phyloP scores from a whole-genome alignment of 805 yeast species.

The Metschnikowia continentalis region DNA sequence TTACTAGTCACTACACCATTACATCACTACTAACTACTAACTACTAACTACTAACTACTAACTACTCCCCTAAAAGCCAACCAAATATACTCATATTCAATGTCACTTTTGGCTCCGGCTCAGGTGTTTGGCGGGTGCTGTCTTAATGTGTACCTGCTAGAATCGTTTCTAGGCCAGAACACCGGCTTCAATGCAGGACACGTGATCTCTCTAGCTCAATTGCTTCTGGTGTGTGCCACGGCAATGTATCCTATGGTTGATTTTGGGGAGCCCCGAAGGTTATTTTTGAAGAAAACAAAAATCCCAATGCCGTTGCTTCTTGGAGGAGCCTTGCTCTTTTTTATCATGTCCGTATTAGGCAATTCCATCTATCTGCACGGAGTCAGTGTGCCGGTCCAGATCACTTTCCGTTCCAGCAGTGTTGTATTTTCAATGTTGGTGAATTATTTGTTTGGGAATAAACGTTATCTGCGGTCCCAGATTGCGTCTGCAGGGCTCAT shows the following conservation, averaged over 20 bases:
- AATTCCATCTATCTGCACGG: slow-evolving; percentile 55
- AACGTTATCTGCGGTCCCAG: slow-evolving; percentile 44
- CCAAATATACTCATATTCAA: neutral
- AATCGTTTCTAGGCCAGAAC: slow-evolving; percentile 37
- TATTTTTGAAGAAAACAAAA: slow-evolving; percentile 28
- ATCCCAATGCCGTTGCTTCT: slow-evolving; percentile 45
- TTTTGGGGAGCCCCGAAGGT: slow-evolving; percentile 17
- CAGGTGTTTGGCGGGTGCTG: slow-evolving; percentile 73
- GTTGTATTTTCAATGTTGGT: slow-evolving; percentile 57
- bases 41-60: no score
- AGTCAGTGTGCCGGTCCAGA: slow-evolving; percentile 63
- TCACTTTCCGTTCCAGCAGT: slow-evolving; percentile 61
- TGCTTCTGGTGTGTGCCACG: slow-evolving; percentile 46
- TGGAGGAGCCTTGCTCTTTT: slow-evolving; percentile 47
- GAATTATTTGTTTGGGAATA: slow-evolving; percentile 46
- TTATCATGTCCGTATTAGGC: slow-evolving; percentile 48
- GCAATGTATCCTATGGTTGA: slow-evolving; percentile 38
- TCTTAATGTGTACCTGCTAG: slow-evolving; percentile 61
- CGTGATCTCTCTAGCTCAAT: slow-evolving; percentile 57
- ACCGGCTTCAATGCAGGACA: slow-evolving; percentile 29
- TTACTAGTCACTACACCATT: no score
- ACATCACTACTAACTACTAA: no score
- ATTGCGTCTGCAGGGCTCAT: slow-evolving; percentile 47
- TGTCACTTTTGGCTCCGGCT: neutral
- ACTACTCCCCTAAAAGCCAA: no score